These are phyloP conservation scores for Puccinia novopanici DNA, from an alignment of 1,284 basidiomycete genomes.

Conservation along the genomic window DNA sequence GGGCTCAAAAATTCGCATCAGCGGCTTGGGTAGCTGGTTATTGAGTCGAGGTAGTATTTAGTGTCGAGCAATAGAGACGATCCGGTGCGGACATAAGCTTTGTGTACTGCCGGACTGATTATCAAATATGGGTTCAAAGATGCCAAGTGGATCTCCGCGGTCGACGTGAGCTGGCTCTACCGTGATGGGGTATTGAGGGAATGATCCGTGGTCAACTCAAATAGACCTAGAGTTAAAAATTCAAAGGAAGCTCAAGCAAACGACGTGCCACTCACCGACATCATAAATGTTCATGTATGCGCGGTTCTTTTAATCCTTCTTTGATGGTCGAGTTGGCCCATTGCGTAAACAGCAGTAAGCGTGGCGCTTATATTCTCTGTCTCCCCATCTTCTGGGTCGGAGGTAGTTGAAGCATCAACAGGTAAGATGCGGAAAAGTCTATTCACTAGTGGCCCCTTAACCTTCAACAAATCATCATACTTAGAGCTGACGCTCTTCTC, in stretches of 20 bases:
- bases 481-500: no score
- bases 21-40: no score
- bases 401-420: conserved; percentile 53
- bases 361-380: conserved; percentile 72
- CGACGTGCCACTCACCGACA: conserved; percentile 6
- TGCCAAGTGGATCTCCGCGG: conserved; percentile 4
- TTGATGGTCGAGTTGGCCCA: conserved; percentile 74
- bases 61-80: no score
- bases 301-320: conserved; percentile 71
- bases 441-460: conserved; percentile 78
- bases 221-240: neutral
- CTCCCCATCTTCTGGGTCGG: no score
- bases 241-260: neutral
- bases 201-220: neutral
- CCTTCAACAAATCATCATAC: conserved; percentile 37
- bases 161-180: neutral
- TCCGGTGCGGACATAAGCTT: no score
- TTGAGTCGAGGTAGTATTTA: no score
- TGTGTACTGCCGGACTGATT: neutral
- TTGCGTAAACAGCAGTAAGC: conserved; percentile 75
- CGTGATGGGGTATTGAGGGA: neutral
- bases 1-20: no score
- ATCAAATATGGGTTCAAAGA: conserved; percentile 16
- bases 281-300: no score
- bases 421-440: conserved; percentile 81